A percentile compares a stretch with the other conserved stretches of the same genome.
Conservation (phyloP, 2,329 filamentous ascomycete species). For the Xylaria multiplex region DNA sequence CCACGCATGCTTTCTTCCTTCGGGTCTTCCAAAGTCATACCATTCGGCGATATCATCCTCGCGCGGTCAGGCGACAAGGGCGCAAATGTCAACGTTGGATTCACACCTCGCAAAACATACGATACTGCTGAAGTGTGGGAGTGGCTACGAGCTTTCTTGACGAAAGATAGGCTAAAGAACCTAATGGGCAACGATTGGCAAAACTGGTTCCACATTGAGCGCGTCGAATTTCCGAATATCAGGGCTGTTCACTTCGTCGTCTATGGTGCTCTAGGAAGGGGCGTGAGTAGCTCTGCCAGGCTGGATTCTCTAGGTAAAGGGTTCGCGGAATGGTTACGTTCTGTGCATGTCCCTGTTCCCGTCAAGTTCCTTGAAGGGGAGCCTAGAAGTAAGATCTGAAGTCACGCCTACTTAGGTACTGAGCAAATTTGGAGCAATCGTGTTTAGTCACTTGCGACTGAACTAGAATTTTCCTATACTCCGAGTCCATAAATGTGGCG, state of each 20-base stretch:
- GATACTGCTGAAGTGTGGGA: slow-evolving; percentile 51
- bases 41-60: slow-evolving; percentile 44
- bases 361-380: slow-evolving; percentile 22
- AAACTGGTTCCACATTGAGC: slow-evolving; percentile 54
- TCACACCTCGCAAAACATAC: slow-evolving; percentile 55
- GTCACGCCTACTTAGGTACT: background rate
- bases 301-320: slow-evolving; percentile 64
- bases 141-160: slow-evolving; percentile 53
- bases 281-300: slow-evolving; percentile 59
- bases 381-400: slow-evolving; percentile 23
- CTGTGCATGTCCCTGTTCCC: slow-evolving; percentile 39
- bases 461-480: no score
- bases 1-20: slow-evolving; percentile 43
- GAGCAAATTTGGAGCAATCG: no score
- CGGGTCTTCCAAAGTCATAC: slow-evolving; percentile 55
- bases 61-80: slow-evolving; percentile 44
- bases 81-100: slow-evolving; percentile 44
- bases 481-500: no score
- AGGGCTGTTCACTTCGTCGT: slow-evolving; percentile 62
- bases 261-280: slow-evolving; percentile 56
- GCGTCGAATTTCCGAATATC: slow-evolving; percentile 59
- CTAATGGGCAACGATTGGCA: slow-evolving; percentile 56
- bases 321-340: slow-evolving; percentile 48
- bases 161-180: slow-evolving; percentile 48
- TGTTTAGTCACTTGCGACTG: no score